Percentiles rank a stretch among this genome's conserved stretches.
Evolutionary conservation across 345 rosid species (phyloP).

Genomic region (Barbarea vulgaris): DNA sequence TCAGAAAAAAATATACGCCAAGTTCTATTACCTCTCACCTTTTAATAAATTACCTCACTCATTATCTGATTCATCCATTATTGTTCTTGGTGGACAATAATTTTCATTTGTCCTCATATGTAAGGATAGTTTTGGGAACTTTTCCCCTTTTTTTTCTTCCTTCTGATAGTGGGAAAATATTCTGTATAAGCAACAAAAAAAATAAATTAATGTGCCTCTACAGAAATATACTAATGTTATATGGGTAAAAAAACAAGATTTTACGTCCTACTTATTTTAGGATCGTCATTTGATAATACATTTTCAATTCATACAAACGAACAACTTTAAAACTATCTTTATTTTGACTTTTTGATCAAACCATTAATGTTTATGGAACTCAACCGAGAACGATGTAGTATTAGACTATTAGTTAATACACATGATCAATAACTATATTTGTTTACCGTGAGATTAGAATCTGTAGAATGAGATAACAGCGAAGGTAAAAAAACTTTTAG

Average conservation of each 20-base stretch:
- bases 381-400: not conserved
- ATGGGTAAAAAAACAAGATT: not conserved
- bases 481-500: not conserved
- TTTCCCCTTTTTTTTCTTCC: not conserved
- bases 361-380: not conserved
- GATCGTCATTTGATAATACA: not conserved
- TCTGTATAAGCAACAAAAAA: not conserved
- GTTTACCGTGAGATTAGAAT: not conserved
- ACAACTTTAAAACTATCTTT: not conserved
- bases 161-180: not conserved
- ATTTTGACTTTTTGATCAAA: not conserved
- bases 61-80: constrained; percentile 38
- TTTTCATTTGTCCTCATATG: constrained; percentile 32
- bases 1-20: constrained; percentile 25
- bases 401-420: not conserved
- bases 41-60: constrained; percentile 33
- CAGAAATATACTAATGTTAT: not conserved
- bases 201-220: not conserved
- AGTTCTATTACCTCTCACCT: constrained; percentile 10
- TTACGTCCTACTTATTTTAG: not conserved
- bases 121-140: constrained; percentile 6
- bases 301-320: not conserved
- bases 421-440: not conserved
- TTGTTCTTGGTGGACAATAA: constrained; percentile 38
- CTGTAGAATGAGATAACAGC: not conserved